Base-by-base conservation (phyloP, 148 eudicot genomes). In the Dysphania ambrosioides region DNA sequence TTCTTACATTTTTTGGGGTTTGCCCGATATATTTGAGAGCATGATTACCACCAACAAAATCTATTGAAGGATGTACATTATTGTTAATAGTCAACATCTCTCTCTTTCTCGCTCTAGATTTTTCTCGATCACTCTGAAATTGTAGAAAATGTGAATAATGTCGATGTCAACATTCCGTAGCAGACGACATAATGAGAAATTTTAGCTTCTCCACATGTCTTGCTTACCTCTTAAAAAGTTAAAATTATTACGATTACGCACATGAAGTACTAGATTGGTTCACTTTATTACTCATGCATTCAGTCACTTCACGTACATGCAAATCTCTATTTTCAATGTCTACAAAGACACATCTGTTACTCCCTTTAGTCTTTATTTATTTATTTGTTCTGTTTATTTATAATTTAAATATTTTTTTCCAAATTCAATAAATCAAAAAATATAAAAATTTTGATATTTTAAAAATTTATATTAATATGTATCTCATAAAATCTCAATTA, bases 21-120 rank as follows among this genome's bases (percentile, higher is more conserved):
- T n/a, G n/a, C n/a, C n/a, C n/a, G n/a, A 13, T 66, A 51, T 53
- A 15, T n/a, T 32, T 70, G 78, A 64, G 69, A 58, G 13, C 47
- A 42, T 42, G 24, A 31, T 75, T 56, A 75, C 24, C 70, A 70
- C 56, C 31, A 59, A 71, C 30, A 60, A 79, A 8, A 80, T 80
- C 79, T 76, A 80, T 16, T 59, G 36, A 72, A 12, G 53, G 16
- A 11, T 65, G 40, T 8, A 80, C 79, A 80, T 56, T 56, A 44
- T 75, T 71, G 83, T 80, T 80, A 80, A 80, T 80, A 41, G 79
- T 76, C 68, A 68, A 80, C 79, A 80, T 80, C 82, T 44, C 26
- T 15, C 34, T 42, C 13, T 66, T 29, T 27, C 40, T 36, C 40
- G 5, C 40, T 36, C 40, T 36, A 36, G 40, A 36, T 36, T 4